Evolutionary conservation across 371 early-diverging fungal species (phyloP), one percentile per base, ranked within the genome.

Genomic region (Mortierella sp.): DNA sequence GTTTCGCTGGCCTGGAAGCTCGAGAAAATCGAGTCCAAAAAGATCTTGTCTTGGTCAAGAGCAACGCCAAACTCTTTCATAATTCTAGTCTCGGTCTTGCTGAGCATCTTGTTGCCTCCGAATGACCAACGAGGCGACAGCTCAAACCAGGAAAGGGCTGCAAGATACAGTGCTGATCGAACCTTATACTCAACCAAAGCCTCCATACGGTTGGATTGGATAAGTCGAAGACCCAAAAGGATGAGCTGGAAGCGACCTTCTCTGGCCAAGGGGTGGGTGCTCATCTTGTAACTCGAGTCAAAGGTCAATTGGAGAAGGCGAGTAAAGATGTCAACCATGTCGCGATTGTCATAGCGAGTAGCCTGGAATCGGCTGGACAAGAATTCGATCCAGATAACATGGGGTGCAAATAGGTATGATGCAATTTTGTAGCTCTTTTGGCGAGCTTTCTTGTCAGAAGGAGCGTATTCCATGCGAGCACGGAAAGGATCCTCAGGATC

Each of bases 401-500:
- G 98, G 18, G 96, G 96, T 0, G 88, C 80, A 71, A 94, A 89
- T 10, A 92, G 73, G n/a, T 88, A 86, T 16, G 88, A 87, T 16
- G 93, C 93, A 20, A 87, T 79, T 57, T 88, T 86, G 58, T 90
- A 87, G 22, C 85, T 93, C 22, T 87, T 88, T 28, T 92, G 88
- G 39, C 93, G 88, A 0, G 90, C 87, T 16, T 92, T 88, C 77
- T 94, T 94, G 70, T 94, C 93, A 1, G 97, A 94, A 0, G 97
- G 96, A 4, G 94, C 90, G 80, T 98, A 97, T 18, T 94, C 93
- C 96, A 98, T 97, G 69, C 92, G 93, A 66, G 89, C 89, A 12
- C 91, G 90, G 86, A 98, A 97, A 4, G 97, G 97, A 77, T 94
- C 92, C 52, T 87, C 87, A 9, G 84, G 85, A 76, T 91, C 87